Evolutionary conservation across 2,329 filamentous ascomycete genomes (phyloP), one percentile per base, ranked within the genome.

Genomic region (Dendrostoma leiphaemia): DNA sequence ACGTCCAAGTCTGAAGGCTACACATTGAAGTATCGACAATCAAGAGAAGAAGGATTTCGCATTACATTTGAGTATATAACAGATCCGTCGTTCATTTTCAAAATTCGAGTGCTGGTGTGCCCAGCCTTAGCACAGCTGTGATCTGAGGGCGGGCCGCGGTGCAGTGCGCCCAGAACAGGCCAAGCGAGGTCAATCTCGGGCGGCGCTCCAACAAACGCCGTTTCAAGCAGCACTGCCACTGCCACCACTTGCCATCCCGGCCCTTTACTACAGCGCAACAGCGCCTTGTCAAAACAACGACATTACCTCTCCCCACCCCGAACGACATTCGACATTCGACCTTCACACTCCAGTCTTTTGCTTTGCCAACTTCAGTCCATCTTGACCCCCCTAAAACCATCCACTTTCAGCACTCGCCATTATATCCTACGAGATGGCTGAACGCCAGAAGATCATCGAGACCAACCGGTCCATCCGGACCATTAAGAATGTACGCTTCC

Each of bases 381-480:
- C 4, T 44, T 44, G 7, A 44, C 21, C 21, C 7, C 3, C 21
- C n/a, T 3, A 6, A 15, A 12, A n/a, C 3, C n/a, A n/a, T n/a
- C n/a, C n/a, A n/a, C n/a, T n/a, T n/a, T n/a, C n/a, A n/a, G n/a
- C n/a, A n/a, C 15, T 4, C 17, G 19, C 21, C 28, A 17, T 32
- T 23, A 12, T 10, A 41, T 8, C 7, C 21, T 23, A 44, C 45
- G 65, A 55, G 17, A 59, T 60, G 57, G 54, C 57, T 19, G 79
- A 83, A 62, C 81, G 81, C 62, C 81, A 84, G 65, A 76, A 75
- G 60, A 80, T 83, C 66, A 83, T 84, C 60, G 81, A 83, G 81
- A 84, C 87, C 73, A 94, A 93, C 77, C 84, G 91, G 74, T 92
- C 90, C 67, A 84, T 96, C 67, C 87, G 91, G 61, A 88, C 84